phyloP scores from a whole-genome alignment of 2,329 filamentous ascomycete genomes.

The Sodiomyces alkalinus region DNA sequence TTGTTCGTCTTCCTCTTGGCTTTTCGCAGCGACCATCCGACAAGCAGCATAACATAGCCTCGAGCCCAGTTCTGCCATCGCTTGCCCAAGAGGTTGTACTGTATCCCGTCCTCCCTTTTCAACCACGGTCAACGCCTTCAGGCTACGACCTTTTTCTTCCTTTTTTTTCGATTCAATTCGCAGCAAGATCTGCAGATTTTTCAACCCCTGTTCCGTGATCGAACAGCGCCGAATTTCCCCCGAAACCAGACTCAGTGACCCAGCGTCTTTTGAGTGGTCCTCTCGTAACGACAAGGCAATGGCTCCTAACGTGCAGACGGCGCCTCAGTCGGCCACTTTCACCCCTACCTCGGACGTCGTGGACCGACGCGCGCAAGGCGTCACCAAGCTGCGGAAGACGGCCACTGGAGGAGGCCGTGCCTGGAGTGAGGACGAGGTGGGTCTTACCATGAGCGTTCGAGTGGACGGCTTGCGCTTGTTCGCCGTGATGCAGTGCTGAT shows the following conservation, averaged over 20 bases:
- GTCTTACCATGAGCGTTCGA: constrained; percentile 10
- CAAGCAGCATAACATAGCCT: too few species aligned
- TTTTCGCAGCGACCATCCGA: neutral
- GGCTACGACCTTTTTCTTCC: constrained; percentile 1
- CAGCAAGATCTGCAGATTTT: constrained; percentile 9
- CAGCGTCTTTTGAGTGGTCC: too few species aligned
- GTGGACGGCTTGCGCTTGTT: neutral
- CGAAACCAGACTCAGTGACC: too few species aligned
- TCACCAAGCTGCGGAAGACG: constrained; percentile 51
- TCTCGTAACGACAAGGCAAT: constrained; percentile 15
- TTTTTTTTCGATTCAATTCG: constrained; percentile 6
- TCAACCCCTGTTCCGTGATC: constrained; percentile 4
- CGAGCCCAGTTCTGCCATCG: too few species aligned
- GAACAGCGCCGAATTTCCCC: neutral
- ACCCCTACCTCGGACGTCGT: constrained; percentile 36
- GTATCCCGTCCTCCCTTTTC: constrained; percentile 5
- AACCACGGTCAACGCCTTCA: neutral
- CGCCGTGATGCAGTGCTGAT: neutral
- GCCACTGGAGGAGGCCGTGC: constrained; percentile 63
- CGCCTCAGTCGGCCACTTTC: constrained; percentile 28
- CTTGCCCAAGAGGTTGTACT: constrained; percentile 1
- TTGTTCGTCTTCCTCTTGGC: constrained; percentile 3
- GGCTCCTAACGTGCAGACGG: constrained; percentile 34
- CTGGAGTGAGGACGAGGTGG: constrained; percentile 77
- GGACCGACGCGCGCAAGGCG: constrained; percentile 42